Evolutionary conservation across 2,329 filamentous ascomycete genomes (phyloP), one percentile per base, ranked within the genome.

Genomic region (Fusarium proliferatum): DNA sequence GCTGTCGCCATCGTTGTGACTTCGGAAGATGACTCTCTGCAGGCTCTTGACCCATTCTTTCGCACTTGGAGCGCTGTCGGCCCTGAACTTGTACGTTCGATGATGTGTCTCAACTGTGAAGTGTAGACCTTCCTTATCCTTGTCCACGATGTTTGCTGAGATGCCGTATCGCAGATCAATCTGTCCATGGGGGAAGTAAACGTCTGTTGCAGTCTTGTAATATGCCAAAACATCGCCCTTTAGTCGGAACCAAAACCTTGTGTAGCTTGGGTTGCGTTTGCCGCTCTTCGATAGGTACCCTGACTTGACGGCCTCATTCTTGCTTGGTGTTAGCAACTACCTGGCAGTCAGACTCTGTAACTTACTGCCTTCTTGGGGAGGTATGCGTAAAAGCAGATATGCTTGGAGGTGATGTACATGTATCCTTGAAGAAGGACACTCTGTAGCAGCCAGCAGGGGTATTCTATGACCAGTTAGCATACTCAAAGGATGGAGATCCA

Each of bases 331-430:
- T n/a, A 81, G 77, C 10, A 56, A 23, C 15, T 3, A 11, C 53
- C 3, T 23, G 38, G 3, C 11, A 12, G 23, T 19, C 15, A 16
- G 21, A 38, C 12, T 51, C 12, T 3, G 6, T 16, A 28, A 79
- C 91, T 82, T 86, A 93, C 93, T 58, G 93, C 90, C 86, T 96
- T 97, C 86, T 95, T 97, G 11, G 95, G 95, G n/a, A 98, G 88
- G 80, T 98, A 98, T 43, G 96, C 95, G 80, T 98, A 98, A 81
- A 98, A 99, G 83, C 95, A 98, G 69, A 98, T 93, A 80, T 99
- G 96, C 76, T 92, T 93, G 69, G 93, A 88, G 0, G 96, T 98
- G 79, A 99, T 94, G 83, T 98, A 98, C 88, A 99, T 92, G 81
- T 96, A 98, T 10, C 96, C 96, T 80, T 98, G 95, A 13, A 98